Base-by-base conservation (phyloP, 2,329 filamentous ascomycete genomes). In the Phyllosticta ampelicida region DNA sequence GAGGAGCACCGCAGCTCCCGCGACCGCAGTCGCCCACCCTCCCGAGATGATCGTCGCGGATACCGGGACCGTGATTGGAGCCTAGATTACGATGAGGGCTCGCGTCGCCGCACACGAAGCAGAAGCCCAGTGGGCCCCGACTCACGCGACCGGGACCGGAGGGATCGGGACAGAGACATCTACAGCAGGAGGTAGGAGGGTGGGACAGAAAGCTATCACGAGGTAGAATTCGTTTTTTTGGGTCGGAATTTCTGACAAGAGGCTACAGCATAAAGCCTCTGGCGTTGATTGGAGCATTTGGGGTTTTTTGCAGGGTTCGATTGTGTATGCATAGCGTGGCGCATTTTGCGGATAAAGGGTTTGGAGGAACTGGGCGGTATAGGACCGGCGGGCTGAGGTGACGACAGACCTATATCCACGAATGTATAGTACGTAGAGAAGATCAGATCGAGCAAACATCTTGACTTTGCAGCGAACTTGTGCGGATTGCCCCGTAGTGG, bases 71-170 rank as follows among this genome's bases (percentile, higher is more conserved):
- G 64, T 29, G 65, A 67, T 20, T 44, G 50, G 29, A 53, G 67
- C 18, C 58, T 62, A 11, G 66, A 68, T 11, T 61, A 63, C 8
- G 61, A 65, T 56, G 65, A 62, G 9, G 62, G 66, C 26, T 65
- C 67, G 1, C 61, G 70, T 13, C 62, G 70, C 54, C 67, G 70
- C 16, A 66, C 65, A 0, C 61, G 69, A 28, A 72, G 66, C 5
- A 62, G 70, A 28, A 73, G 71, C 61, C 71, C 71, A 0, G 68
- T 23, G 16, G 70, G n/a, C 63, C n/a, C 5, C n/a, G 71, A 28
- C 55, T 64, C 51, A 10, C 64, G 66, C 16, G 64, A 66, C 30
- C 61, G 68, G 23, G 68, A 61, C 19, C 30, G 58, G 1, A 21
- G 59, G 29, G 59, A 58, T 11, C 50, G 59, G 19, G 50, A 55